phyloP scores from a whole-genome alignment of 495 filamentous ascomycete species.

The Xylaria acuta region DNA sequence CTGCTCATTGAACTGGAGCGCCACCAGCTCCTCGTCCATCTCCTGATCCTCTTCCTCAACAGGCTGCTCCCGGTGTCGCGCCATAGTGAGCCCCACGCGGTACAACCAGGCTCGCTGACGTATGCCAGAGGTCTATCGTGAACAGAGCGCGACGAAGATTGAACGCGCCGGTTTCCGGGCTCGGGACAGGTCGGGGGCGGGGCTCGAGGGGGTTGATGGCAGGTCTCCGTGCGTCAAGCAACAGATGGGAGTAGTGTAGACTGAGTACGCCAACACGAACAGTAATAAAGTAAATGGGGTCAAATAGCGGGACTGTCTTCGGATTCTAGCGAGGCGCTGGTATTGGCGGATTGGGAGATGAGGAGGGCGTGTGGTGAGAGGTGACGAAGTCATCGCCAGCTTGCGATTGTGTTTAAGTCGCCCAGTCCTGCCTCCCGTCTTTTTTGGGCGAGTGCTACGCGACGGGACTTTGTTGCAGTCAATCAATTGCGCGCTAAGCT shows the following conservation, averaged over 20 bases:
- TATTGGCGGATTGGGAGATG: background rate
- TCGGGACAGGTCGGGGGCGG: conserved; percentile 18
- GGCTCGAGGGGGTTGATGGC: conserved; percentile 4
- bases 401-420: conserved; percentile 24
- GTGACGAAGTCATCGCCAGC: conserved; percentile 26
- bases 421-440: conserved; percentile 22
- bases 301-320: background rate
- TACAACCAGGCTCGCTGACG: background rate
- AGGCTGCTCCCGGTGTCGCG: conserved; percentile 42
- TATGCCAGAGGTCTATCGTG: background rate
- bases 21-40: conserved; percentile 43
- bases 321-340: background rate
- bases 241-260: background rate
- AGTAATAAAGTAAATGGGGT: conserved; percentile 1
- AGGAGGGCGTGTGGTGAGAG: conserved; percentile 2
- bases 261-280: background rate
- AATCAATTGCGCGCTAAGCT: conserved; percentile 26
- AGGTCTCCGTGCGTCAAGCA: conserved; percentile 2
- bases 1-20: conserved; percentile 79
- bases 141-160: background rate
- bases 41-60: conserved; percentile 43
- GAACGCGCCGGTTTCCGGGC: background rate
- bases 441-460: conserved; percentile 30
- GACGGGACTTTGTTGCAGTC: conserved; percentile 26
- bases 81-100: conserved; percentile 27